These are phyloP conservation scores for Dendrobium catenatum DNA, from an alignment of 106 monocot species.

Conservation along the genomic window DNA sequence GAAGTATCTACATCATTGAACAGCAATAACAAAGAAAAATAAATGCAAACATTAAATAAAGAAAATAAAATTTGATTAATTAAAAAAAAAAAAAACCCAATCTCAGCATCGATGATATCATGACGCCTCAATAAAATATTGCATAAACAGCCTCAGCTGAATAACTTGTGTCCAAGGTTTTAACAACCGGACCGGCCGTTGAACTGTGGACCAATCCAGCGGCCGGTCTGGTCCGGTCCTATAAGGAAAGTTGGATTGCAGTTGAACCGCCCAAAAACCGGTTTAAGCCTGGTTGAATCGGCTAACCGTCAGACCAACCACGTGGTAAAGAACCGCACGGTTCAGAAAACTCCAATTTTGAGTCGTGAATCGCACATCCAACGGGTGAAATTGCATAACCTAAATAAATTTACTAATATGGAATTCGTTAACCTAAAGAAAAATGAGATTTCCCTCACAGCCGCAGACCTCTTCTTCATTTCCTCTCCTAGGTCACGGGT, in stretches of 20 bases:
- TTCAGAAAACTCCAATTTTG: too few relatives aligned
- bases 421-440: too few relatives aligned
- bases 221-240: not conserved
- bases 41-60: not conserved
- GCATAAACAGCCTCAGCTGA: not conserved
- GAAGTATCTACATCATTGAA: slow-evolving; percentile 5
- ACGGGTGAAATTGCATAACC: too few relatives aligned
- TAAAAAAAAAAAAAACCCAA: not conserved
- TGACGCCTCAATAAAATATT: not conserved
- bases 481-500: too few relatives aligned
- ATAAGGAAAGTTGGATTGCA: not conserved
- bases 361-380: too few relatives aligned
- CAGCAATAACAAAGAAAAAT: slow-evolving; percentile 9
- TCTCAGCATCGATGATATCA: not conserved
- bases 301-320: too few relatives aligned
- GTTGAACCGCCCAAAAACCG: not conserved
- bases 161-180: not conserved
- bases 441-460: too few relatives aligned
- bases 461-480: too few relatives aligned
- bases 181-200: not conserved
- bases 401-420: too few relatives aligned
- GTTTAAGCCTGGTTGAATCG: too few relatives aligned
- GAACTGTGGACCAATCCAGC: not conserved
- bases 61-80: not conserved
- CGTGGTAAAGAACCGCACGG: too few relatives aligned